Evolutionary conservation across 768 basidiomycete genomes (phyloP), one percentile per base, ranked within the genome.

Genomic region (Lepiota venenata): DNA sequence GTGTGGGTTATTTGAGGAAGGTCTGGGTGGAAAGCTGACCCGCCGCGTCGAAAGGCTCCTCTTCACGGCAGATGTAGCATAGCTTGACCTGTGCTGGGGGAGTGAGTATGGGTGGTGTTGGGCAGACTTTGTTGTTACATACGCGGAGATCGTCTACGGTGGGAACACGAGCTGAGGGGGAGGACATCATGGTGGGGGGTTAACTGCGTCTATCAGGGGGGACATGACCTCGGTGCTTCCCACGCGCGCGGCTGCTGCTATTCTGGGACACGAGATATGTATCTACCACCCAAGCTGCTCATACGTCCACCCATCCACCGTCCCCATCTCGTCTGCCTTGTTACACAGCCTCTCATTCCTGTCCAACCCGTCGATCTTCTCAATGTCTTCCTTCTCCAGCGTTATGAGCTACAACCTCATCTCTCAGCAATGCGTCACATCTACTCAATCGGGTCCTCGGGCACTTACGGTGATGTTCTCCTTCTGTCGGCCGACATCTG

Each of bases 61-160:
- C 87, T 60, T 91, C 88, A 27, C 85, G 72, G 61, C 89, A 91
- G 53, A 91, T 90, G 66, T 87, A 91, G 59, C 89, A 91, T 10
- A 88, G 73, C 66, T 90, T 91, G 57, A 90, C 81, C 77, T 79
- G 55, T 12, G 54, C 29, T 18, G 32, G 32, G 32, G 32, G 32
- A 9, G 32, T 32, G 9, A 32, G 32, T 8, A 32, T 32, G 27
- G 27, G 25, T 25, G 25, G 25, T 32, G 32, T 32, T 32, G 32
- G 10, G 32, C 32, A 42, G 27, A 18, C 12, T 18, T 25, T 45
- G 3, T 49, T 20, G n/a, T 44, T 20, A 64, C 63, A 21, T 48
- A 70, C 69, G 22, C 68, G 62, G 10, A 71, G 65, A 54, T 71
- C 69, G 53, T 68, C 60, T 2, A 69, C 60, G 1, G 69, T 70